These are phyloP conservation scores for Cladosporium sp. DNA, from an alignment of 2,329 filamentous ascomycete genomes.

Conservation along the genomic window DNA sequence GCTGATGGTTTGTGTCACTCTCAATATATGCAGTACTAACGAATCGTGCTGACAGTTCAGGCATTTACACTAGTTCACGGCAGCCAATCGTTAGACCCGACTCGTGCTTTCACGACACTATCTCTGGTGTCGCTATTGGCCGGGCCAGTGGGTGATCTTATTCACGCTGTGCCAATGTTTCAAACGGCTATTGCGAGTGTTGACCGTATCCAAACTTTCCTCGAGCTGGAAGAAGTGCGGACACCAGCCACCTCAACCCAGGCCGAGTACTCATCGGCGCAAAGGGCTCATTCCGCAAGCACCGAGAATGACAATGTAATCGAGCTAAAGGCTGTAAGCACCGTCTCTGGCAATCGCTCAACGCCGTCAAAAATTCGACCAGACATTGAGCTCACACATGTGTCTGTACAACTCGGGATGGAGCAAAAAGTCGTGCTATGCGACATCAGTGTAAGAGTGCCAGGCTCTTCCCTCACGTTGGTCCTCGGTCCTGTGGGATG, in stretches of 20 bases:
- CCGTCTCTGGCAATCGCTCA: neutral
- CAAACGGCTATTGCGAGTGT: slow-evolving; percentile 25
- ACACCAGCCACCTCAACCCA: neutral
- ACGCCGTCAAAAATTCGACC: neutral
- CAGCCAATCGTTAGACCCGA: slow-evolving; percentile 20
- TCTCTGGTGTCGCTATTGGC: slow-evolving; percentile 23
- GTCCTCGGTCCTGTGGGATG: slow-evolving; percentile 11
- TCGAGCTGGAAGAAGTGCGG: slow-evolving; percentile 15
- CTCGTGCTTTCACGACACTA: slow-evolving; percentile 24
- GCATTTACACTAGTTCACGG: neutral
- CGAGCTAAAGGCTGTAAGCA: neutral
- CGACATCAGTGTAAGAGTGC: slow-evolving; percentile 14
- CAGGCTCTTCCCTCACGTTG: slow-evolving; percentile 20
- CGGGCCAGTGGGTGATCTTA: slow-evolving; percentile 21
- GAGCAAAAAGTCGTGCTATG: neutral
- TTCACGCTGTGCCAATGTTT: slow-evolving; percentile 24
- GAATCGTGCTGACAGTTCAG: neutral
- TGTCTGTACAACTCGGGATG: neutral
- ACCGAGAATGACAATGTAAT: neutral
- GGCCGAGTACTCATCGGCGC: neutral
- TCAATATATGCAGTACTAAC: neutral
- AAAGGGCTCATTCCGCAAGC: neutral
- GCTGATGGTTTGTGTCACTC: slow-evolving; percentile 22
- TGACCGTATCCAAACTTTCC: slow-evolving; percentile 25
- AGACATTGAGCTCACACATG: neutral